Conservation (phyloP, 176 grass and related monocot species). For the Pontederia paniculata region DNA sequence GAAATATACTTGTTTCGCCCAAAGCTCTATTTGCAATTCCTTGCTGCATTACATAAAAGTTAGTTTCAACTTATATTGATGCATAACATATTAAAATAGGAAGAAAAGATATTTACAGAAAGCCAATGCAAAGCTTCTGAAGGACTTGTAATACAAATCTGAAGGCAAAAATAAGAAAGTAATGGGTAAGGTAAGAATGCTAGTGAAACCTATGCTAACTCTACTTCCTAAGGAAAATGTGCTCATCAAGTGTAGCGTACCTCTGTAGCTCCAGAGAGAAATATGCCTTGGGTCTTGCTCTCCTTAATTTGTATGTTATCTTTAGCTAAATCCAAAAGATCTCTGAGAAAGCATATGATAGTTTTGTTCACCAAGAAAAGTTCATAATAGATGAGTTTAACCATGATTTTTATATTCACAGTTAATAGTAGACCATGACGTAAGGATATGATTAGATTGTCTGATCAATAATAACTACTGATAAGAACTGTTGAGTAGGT, state of each 20-base stretch:
- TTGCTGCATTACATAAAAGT: constrained; percentile 36
- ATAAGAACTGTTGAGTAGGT: constrained; percentile 11
- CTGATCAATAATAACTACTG: neutral
- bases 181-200: constrained; percentile 11
- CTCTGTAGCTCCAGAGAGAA: constrained; percentile 82
- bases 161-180: constrained; percentile 9
- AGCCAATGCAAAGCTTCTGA: constrained; percentile 55
- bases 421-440: no score
- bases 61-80: neutral
- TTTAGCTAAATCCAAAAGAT: constrained; percentile 92
- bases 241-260: constrained; percentile 27
- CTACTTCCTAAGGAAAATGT: constrained; percentile 11
- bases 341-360: constrained; percentile 34
- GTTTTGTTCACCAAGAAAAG: constrained; percentile 1
- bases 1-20: constrained; percentile 81
- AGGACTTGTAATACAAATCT: constrained; percentile 52
- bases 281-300: constrained; percentile 70
- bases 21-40: constrained; percentile 91
- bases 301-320: constrained; percentile 94
- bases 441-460: no score
- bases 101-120: constrained; percentile 45
- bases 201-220: constrained; percentile 14
- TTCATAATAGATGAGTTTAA: no score
- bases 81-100: neutral
- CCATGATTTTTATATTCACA: no score